Conservation (phyloP, 805 yeast genomes). For the Clavispora vitiphila region DNA sequence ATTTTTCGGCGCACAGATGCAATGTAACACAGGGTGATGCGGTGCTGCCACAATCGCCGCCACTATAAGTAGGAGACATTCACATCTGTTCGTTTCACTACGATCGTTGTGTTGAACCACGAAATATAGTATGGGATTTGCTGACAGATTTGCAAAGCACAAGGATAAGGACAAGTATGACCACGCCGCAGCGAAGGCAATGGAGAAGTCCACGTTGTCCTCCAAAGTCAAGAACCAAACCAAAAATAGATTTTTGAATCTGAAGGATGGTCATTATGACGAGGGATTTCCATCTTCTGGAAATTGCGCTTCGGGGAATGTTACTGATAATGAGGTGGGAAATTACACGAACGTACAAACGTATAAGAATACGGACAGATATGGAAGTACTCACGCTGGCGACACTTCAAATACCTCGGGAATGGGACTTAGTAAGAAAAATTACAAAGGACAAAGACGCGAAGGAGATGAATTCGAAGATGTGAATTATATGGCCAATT, state of each 20-base stretch:
- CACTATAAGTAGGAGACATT: background rate
- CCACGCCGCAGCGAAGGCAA: slow-evolving; percentile 26
- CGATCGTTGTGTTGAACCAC: no score
- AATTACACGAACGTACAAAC: no score
- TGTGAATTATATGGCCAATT: no score
- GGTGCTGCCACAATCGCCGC: background rate
- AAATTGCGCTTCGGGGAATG: background rate
- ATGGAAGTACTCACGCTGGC: no score
- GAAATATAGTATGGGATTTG: slow-evolving; percentile 35
- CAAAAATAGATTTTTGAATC: slow-evolving; percentile 23
- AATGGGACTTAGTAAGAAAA: no score
- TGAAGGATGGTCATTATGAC: slow-evolving; percentile 26
- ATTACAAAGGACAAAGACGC: no score
- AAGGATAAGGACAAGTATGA: slow-evolving; percentile 23
- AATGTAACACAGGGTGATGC: background rate
- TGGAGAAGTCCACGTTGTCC: slow-evolving; percentile 24
- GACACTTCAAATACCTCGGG: no score
- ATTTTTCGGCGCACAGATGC: background rate
- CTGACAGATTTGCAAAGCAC: slow-evolving; percentile 32
- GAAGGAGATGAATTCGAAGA: no score
- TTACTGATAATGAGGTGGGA: no score
- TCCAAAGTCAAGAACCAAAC: slow-evolving; percentile 28
- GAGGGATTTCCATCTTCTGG: slow-evolving; percentile 1
- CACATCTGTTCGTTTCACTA: no score
- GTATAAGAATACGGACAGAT: no score